Evolutionary conservation across 345 rosid genomes (phyloP), one percentile per base, ranked within the genome.

Genomic region (Raphanus raphanistrum): DNA sequence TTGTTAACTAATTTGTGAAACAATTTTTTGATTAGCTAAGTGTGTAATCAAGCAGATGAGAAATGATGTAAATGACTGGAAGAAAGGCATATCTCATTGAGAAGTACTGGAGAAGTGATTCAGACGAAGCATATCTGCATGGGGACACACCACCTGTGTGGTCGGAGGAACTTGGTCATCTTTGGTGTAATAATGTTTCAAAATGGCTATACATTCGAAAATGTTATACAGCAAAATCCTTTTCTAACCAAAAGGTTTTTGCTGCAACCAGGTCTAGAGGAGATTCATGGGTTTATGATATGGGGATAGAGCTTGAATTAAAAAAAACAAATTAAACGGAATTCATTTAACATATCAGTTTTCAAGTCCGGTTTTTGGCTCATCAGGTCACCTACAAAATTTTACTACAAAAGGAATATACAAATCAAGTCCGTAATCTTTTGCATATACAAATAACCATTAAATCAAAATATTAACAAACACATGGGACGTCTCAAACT

Each of bases 401-500:
- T 31, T 31, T 5, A 61, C 67, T 72, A 45, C 29, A 61, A 38
- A 71, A 8, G 26, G 25, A 36, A 73, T 73, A 13, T 73, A 64
- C 78, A 74, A 45, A 50, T 63, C 70, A 5, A 74, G 36, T 65
- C 13, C 41, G 57, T 66, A 35, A 55, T 52, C 27, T 50, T 35
- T 65, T 65, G 16, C 38, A 74, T 64, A 52, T 74, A 74, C 71
- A 55, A 35, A 74, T 54, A 33, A 41, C 13, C 70, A 63, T 50
- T 63, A 7, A 48, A 32, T 73, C 70, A 73, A 50, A 50, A 50
- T 50, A 50, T 65, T 48, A 52, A 65, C 70, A 74, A 75, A 66
- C 55, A 75, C 67, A 67, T 75, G 48, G 33, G 21, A 58, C 67
- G 66, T 28, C 68, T 58, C 73, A 41, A 41, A 45, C 78, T 65